Evolutionary conservation across 108 stramenopile genomes (phyloP).

Genomic region (Cyclotella sp.): DNA sequence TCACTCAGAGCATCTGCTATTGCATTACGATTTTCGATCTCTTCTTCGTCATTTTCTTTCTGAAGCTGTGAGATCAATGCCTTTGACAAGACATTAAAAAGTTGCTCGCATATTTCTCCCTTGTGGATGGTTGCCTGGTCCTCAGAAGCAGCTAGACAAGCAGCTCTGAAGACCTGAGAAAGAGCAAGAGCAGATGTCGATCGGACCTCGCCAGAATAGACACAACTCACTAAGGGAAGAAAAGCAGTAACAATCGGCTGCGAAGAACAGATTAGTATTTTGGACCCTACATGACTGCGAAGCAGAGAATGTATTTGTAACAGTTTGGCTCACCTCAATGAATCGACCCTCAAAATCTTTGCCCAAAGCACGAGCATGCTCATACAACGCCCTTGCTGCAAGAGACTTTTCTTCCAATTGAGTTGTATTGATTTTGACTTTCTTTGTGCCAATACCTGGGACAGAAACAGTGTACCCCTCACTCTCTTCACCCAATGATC

Average conservation of each 20-base stretch:
- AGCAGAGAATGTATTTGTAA: neutral
- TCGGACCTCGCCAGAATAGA: constrained; percentile 82
- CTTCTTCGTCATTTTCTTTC: constrained; percentile 61
- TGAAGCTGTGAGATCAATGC: constrained; percentile 65
- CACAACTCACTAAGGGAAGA: constrained; percentile 64
- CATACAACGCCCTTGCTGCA: constrained; percentile 76
- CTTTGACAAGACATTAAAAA: constrained; percentile 51
- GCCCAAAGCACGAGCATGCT: constrained; percentile 72
- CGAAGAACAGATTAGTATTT: neutral
- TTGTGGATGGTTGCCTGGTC: constrained; percentile 23
- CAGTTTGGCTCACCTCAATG: constrained; percentile 22
- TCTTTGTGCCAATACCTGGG: constrained; percentile 78
- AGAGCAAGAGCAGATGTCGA: constrained; percentile 73
- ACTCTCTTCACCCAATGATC: constrained; percentile 49
- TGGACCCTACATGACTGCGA: neutral
- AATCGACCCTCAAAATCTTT: constrained; percentile 65
- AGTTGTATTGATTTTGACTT: constrained; percentile 78
- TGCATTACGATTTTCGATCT: constrained; percentile 71
- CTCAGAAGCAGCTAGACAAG: constrained; percentile 61
- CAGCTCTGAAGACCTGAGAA: constrained; percentile 79
- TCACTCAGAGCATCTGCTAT: constrained; percentile 83
- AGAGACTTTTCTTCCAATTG: constrained; percentile 78
- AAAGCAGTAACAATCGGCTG: constrained; percentile 57
- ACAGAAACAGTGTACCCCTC: constrained; percentile 74
- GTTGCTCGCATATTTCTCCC: constrained; percentile 32